Evolutionary conservation across 371 early-diverging fungal species (phyloP).

Genomic region (Mucor piriformis): DNA sequence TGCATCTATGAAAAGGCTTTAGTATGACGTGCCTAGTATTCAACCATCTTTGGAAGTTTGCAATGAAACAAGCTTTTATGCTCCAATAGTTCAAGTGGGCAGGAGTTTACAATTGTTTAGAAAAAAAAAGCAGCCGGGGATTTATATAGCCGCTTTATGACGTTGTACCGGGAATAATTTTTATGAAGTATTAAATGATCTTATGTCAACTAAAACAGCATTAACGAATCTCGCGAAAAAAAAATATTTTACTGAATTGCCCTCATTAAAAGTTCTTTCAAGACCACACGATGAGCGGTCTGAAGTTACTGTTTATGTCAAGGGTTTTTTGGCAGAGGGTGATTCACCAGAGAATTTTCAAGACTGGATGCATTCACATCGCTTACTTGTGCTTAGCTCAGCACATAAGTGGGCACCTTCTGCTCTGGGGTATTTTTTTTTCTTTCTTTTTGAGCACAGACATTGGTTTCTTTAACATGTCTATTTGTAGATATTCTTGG

Average conservation of each 20-base stretch:
- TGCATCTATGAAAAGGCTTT: too few species aligned
- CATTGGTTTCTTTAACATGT: background rate
- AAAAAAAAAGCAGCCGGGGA: too few species aligned
- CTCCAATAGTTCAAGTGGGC: too few species aligned
- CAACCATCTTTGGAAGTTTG: too few species aligned
- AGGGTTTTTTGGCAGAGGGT: constrained; percentile 48
- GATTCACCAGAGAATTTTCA: constrained; percentile 51
- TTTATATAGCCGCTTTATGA: too few species aligned
- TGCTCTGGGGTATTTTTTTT: constrained; percentile 41
- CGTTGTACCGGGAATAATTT: too few species aligned
- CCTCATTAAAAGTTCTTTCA: constrained; percentile 42
- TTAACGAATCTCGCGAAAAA: constrained; percentile 4
- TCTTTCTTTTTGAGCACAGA: too few species aligned
- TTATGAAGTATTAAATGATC: too few species aligned
- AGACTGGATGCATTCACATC: constrained; percentile 57
- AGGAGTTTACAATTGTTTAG: too few species aligned
- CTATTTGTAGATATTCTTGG: constrained; percentile 44
- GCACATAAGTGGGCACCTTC: constrained; percentile 46
- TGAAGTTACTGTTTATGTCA: constrained; percentile 53
- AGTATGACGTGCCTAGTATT: too few species aligned
- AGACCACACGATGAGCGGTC: constrained; percentile 32
- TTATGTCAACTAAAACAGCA: constrained; percentile 6
- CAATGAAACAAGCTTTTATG: too few species aligned
- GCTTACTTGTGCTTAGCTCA: constrained; percentile 41
- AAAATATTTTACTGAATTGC: constrained; percentile 46